Evolutionary conservation across 1,284 basidiomycete genomes (phyloP), one percentile per base, ranked within the genome.

Genomic region (Cerioporus squamosus): DNA sequence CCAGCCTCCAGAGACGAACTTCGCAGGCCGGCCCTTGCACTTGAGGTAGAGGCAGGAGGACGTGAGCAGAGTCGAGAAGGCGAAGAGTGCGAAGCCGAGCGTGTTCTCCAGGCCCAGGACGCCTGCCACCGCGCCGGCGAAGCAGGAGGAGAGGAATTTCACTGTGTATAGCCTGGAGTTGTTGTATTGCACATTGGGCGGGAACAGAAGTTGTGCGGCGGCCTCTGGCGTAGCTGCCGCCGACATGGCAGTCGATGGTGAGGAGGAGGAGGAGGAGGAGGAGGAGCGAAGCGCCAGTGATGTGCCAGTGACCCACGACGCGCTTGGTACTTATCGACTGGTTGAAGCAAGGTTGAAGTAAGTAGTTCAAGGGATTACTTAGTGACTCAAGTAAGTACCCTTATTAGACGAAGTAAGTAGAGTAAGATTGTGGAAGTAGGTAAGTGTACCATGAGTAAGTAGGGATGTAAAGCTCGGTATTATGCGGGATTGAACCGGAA

Each of bases 21-120:
- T 85, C 46, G 72, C 67, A 5, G 86, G 81, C 45, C 77, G 78
- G 18, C 86, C 84, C 58, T 80, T 79, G 75, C 90, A 93, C 69
- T 92, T 93, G 64, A 92, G 70, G 57, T 84, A 85, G 44, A 93
- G 80, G 61, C 83, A 82, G 3, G 82, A 72, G 26, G 90, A 83
- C 2, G 89, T 90, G 40, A 88, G 76, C 44, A 91, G 70, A 3
- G 87, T 88, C 1, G 91, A 84, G 20, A 77, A 67, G 58, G 88
- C 72, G 79, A 95, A 95, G 62, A 95, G 77, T 29, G 83, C 81
- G 72, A 96, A 95, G 31, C 94, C 94, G 45, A 79, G 75, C 77
- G 84, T 85, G 75, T 94, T 95, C 67, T 92, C 86, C 31, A 96
- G 82, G 20, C 94, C 94, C 3, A 96, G 84, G 57, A 95, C 85